Conservation (phyloP, 305 asterid species). For the Petunia hybrid region DNA sequence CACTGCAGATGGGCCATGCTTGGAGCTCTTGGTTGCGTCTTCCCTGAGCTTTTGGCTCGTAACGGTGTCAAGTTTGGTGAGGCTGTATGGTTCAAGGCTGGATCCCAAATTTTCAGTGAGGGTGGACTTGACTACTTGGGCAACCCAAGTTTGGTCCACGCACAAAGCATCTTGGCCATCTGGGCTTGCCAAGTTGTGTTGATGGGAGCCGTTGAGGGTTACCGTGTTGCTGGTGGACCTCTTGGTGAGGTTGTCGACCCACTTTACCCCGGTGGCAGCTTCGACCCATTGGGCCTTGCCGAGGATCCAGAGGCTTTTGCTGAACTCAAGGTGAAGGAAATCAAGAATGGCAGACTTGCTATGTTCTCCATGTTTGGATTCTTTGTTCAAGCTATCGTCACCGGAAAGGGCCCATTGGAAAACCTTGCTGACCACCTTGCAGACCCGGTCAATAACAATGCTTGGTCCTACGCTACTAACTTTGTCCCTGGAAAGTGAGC, state of each 20-base stretch:
- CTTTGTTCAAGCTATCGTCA: constrained; percentile 36
- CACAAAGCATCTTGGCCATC: constrained; percentile 43
- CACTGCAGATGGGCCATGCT: constrained; percentile 46
- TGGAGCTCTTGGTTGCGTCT: constrained; percentile 44
- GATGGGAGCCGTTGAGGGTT: constrained; percentile 44
- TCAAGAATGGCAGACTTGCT: constrained; percentile 40
- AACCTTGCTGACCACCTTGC: constrained; percentile 41
- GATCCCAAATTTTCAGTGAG: constrained; percentile 39
- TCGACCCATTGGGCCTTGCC: constrained; percentile 42
- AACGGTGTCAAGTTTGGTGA: constrained; percentile 42
- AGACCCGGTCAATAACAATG: constrained; percentile 40
- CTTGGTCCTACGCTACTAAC: constrained; percentile 37
- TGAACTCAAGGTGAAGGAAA: constrained; percentile 40
- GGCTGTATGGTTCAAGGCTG: constrained; percentile 44
- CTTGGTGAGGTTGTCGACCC: constrained; percentile 39
- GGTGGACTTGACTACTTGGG: constrained; percentile 48
- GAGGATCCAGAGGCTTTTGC: constrained; percentile 43
- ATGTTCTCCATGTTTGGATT: constrained; percentile 43
- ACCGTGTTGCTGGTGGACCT: constrained; percentile 42
- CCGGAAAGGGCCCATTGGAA: constrained; percentile 40
- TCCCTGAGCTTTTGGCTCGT: constrained; percentile 42
- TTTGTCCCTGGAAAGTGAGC: constrained; percentile 38
- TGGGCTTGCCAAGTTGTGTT: constrained; percentile 44
- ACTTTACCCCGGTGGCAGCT: constrained; percentile 41
- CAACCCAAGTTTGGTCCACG: constrained; percentile 41